phyloP scores from a whole-genome alignment of 306 rosid genomes.

The Inga leiocalycina region DNA sequence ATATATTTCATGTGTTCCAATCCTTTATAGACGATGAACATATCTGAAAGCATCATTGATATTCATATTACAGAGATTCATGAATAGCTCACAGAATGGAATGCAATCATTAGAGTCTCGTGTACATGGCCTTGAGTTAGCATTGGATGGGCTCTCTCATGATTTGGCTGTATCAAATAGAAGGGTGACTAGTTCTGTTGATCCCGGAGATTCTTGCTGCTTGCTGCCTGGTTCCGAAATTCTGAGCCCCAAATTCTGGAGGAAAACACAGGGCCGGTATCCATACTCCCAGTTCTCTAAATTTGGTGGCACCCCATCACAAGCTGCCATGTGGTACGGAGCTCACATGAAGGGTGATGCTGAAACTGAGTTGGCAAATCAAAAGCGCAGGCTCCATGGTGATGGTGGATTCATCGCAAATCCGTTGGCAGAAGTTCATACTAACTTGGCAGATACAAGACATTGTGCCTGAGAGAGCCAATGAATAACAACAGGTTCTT shows the following conservation, averaged over 20 bases:
- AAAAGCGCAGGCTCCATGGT: conserved; percentile 49
- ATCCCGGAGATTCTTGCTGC: conserved; percentile 63
- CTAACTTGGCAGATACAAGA: conserved; percentile 42
- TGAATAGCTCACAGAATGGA: conserved; percentile 92
- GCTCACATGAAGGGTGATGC: conserved; percentile 42
- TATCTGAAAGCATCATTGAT: conserved; percentile 25
- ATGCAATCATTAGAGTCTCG: conserved; percentile 94
- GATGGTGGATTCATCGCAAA: conserved; percentile 82
- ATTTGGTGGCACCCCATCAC: conserved; percentile 47
- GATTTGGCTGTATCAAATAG: conserved; percentile 89
- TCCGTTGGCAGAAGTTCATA: conserved; percentile 77
- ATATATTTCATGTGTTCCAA: conserved; percentile 7
- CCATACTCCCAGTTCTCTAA: conserved; percentile 55
- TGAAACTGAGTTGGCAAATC: conserved; percentile 50
- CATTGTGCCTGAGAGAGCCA: conserved; percentile 35
- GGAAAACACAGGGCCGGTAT: conserved; percentile 62
- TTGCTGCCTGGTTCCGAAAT: conserved; percentile 78
- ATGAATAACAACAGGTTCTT: conserved; percentile 46
- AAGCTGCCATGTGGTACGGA: conserved; percentile 45
- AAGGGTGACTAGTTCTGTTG: conserved; percentile 60
- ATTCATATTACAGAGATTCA: conserved; percentile 66
- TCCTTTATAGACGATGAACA: conserved; percentile 29
- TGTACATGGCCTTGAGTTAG: conserved; percentile 92
- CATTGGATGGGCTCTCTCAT: conserved; percentile 88
- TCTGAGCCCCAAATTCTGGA: conserved; percentile 87